These are phyloP conservation scores for Populus simonii DNA, from an alignment of 345 rosid genomes.

Conservation along the genomic window DNA sequence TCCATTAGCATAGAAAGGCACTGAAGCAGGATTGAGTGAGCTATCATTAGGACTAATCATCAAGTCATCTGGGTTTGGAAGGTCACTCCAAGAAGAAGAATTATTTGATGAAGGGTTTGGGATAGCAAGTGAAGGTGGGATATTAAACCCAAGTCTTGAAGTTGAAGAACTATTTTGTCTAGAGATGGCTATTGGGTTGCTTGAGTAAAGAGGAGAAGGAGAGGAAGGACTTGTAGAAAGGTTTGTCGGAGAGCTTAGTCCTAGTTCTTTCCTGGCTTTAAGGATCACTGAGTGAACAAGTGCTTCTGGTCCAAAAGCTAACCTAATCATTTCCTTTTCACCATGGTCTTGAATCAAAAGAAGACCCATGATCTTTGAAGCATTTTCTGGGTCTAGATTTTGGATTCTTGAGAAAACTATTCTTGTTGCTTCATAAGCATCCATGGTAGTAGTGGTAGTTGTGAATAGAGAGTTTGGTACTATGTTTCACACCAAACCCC, in stretches of 20 bases:
- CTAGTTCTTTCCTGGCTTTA: conserved; percentile 68
- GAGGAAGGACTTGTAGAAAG: conserved; percentile 51
- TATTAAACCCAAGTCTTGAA: conserved; percentile 33
- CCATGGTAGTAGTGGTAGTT: conserved; percentile 46
- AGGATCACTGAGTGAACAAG: conserved; percentile 66
- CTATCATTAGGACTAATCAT: conserved; percentile 42
- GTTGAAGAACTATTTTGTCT: conserved; percentile 40
- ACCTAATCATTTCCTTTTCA: conserved; percentile 91
- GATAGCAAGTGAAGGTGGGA: conserved; percentile 39
- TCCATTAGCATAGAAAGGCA: conserved; percentile 50
- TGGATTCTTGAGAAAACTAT: conserved; percentile 82
- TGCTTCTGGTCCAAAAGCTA: conserved; percentile 86
- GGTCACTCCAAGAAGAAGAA: conserved; percentile 46
- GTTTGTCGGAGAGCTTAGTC: conserved; percentile 38
- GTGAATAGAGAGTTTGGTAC: conserved; percentile 19
- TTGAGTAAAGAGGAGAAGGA: conserved; percentile 40
- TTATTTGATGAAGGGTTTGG: conserved; percentile 37
- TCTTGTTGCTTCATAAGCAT: conserved; percentile 87
- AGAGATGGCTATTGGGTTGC: conserved; percentile 32
- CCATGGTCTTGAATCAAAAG: conserved; percentile 88
- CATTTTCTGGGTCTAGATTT: conserved; percentile 74
- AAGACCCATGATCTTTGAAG: conserved; percentile 91
- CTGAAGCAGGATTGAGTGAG: conserved; percentile 59
- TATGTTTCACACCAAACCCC: conserved; percentile 35
- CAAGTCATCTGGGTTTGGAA: conserved; percentile 48